Evolutionary conservation across 2,329 filamentous ascomycete species (phyloP), one percentile per base, ranked within the genome.

Genomic region (Colletotrichum zoysiae): DNA sequence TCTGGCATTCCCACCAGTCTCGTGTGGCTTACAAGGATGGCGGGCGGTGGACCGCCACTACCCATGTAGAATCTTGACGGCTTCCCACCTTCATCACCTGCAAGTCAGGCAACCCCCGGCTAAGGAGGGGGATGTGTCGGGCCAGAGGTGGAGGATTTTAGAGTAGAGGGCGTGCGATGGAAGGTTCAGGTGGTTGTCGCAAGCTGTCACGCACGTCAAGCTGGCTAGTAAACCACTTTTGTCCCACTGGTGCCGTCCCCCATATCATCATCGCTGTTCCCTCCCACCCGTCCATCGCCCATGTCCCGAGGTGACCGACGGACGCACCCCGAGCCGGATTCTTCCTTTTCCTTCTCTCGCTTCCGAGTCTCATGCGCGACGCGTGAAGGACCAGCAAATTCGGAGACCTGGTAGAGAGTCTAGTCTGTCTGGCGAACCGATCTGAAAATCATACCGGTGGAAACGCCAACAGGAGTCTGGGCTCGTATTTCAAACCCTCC

Each of bases 91-190:
- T 70, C 65, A 70, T 70, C 66, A 73, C 55, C 72, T 74, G 69
- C 69, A 74, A 73, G 72, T 74, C 72, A 73, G 72, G 69, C 69
- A 74, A 44, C 65, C 70, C 71, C 72, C 69, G 50, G 72, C 61
- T 44, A 53, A 61, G 61, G 64, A 65, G 64, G 72, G 71, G 56
- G 51, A 55, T 38, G 67, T 56, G 55, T 56, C 40, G 44, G 60
- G 55, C 50, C 56, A 58, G 46, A 66, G 69, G 71, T 70, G 71
- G 58, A 74, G 56, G 59, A 65, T 50, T 48, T 64, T 68, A 58
- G 69, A 74, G 69, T 68, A 53, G 61, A 72, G 64, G 64, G 57
- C 63, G 64, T 51, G 51, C 56, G 59, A 69, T 70, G 72, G 70
- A 73, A 73, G 65, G 72, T 74, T 74, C 72, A 74, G 72, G 72